Evolutionary conservation across 371 early-diverging fungal species (phyloP), one percentile per base, ranked within the genome.

Genomic region (Apophysomyces ossiformis): DNA sequence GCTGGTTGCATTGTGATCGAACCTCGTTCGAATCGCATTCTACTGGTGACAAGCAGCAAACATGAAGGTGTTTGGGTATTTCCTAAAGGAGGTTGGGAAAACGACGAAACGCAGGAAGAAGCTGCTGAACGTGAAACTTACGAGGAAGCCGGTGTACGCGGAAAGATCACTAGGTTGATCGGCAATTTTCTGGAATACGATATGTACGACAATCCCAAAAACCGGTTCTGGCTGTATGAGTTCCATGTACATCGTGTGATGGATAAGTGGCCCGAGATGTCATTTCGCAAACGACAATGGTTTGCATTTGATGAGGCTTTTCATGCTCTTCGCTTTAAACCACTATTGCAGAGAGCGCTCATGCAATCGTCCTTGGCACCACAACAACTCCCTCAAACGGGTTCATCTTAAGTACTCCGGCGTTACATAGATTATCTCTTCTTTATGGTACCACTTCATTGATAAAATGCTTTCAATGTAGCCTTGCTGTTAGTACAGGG

Each of bases 11-110:
- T 89, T 16, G 85, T 88, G 0, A 68, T 87, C 47, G 85, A 89
- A 66, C 78, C 69, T 9, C 63, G 72, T 18, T 82, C 80, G 9
- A 76, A 81, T 37, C 81, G 78, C 61, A 77, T 89, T 2, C 65
- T 89, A 18, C 60, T 89, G 38, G 82, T 89, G 21, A 72, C 83
- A 32, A 87, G 88, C 65, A 75, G 82, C 61, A 87, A 85, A 57
- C 71, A 83, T 64, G 70, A 79, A 18, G 73, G 79, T 60, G 84
- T 82, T 5, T 89, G 87, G 87, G 87, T 89, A 11, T 60, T 87
- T 39, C 89, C 89, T 12, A 88, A 88, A 69, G 89, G 89, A 7
- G 89, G 89, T 36, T 88, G 89, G 89, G 89, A 88, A 61, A 86
- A 78, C 57, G 89, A 88, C 58, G 89, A 88, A 68, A 80, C 86